Base-by-base conservation (phyloP, 306 rosid species). In the Malus domestica region DNA sequence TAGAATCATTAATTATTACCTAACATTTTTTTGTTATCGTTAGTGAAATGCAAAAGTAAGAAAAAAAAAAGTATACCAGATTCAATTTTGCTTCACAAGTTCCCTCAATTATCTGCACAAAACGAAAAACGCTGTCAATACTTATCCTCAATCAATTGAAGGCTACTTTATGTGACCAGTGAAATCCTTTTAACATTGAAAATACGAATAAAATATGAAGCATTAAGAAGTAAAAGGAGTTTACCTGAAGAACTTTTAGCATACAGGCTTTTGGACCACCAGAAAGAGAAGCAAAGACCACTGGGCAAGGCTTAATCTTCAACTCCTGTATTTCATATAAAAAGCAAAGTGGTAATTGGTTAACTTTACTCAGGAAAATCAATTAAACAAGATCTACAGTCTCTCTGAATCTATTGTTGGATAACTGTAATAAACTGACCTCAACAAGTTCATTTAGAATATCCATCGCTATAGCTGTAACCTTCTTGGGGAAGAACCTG, bases 401-500 rank as follows among this genome's bases (percentile, higher is more conserved):
- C 16, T 68, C 16, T 57, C 52, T 15, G 73, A 57, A 15, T 14
- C 46, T 55, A 46, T 54, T 66, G 58, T 70, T 78, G 42, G 70
- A 73, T 62, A 74, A 76, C 27, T 46, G 20, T 3, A 33, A 65
- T 54, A 59, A 23, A 83, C 89, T 77, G 60, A 96, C 99, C 99
- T 89, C 85, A 68, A 86, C 86, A 45, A 96, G 93, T 85, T 87
- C 96, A 68, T 86, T 82, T 55, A 96, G 88, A 80, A 96, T 80
- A 68, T 88, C 89, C 75, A 68, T 82, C 60, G 98, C 97, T 57
- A 89, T 81, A 74, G 61, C 42, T 25, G 96, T 82, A 22, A 96
- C 92, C 88, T 89, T 92, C 75, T 96, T 96, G 4, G 99, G 96
- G 81, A 92, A 89, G 85, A 96, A 92, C 96, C 98, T 96, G 91